Evolutionary conservation across 768 basidiomycete species (phyloP).

Genomic region (Nidula microcarpa): DNA sequence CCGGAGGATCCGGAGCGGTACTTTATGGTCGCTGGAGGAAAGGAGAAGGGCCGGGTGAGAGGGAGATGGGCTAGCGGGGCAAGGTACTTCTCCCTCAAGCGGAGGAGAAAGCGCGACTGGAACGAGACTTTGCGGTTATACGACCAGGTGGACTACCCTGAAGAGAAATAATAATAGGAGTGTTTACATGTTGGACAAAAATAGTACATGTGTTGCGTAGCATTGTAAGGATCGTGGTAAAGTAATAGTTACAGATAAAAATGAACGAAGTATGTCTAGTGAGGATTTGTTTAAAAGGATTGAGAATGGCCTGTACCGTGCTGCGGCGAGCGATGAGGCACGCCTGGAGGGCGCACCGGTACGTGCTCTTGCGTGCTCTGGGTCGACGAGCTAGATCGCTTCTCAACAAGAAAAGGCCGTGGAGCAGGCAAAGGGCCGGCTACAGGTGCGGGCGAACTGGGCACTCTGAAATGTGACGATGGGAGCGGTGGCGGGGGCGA

Average conservation of each 20-base stretch:
- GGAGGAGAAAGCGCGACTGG: conserved; percentile 85
- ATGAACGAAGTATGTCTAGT: neutral
- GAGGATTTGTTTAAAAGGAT: neutral
- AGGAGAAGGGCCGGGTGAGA: conserved; percentile 68
- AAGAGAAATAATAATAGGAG: conserved; percentile 30
- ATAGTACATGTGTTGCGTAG: no score
- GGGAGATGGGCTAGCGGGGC: conserved; percentile 67
- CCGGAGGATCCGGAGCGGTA: conserved; percentile 68
- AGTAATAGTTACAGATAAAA: no score
- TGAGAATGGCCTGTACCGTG: no score
- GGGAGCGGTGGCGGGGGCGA: no score
- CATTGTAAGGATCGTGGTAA: no score
- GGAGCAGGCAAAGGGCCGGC: no score
- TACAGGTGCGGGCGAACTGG: no score
- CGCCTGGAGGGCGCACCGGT: neutral
- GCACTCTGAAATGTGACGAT: no score
- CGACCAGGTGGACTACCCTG: conserved; percentile 80
- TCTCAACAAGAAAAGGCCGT: no score
- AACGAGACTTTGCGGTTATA: conserved; percentile 81
- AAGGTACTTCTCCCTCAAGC: conserved; percentile 75
- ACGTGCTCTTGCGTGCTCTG: no score
- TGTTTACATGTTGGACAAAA: no score
- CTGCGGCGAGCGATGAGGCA: neutral
- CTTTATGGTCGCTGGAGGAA: conserved; percentile 55
- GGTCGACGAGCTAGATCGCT: no score